Evolutionary conservation across 768 basidiomycete genomes (phyloP).

Genomic region (Leccinum boreale): DNA sequence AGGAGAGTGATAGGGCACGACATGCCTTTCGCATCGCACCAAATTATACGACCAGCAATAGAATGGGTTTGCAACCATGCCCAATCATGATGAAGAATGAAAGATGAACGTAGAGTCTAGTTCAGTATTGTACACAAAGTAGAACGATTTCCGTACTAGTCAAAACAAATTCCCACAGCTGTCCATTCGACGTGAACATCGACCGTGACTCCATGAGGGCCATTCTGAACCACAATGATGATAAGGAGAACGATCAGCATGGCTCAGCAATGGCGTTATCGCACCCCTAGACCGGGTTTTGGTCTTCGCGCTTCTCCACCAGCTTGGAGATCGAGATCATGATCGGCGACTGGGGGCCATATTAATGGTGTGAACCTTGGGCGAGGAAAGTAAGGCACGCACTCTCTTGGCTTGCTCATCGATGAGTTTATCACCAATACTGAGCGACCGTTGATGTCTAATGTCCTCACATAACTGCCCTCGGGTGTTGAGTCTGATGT

Average conservation of each 20-base stretch:
- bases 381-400: background rate
- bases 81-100: background rate
- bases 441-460: conserved; percentile 8
- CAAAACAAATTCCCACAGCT: background rate
- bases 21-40: background rate
- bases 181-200: background rate
- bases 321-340: conserved; percentile 12
- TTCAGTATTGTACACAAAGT: background rate
- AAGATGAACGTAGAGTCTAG: background rate
- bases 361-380: background rate
- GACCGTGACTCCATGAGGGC: background rate
- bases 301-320: conserved; percentile 4
- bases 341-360: conserved; percentile 13
- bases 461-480: conserved; percentile 10
- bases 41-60: background rate
- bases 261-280: background rate
- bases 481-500: conserved; percentile 11
- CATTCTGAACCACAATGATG: background rate
- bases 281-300: conserved; percentile 3
- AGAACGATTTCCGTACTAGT: background rate
- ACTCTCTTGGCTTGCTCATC: conserved; percentile 5
- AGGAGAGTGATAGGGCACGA: background rate
- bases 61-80: background rate
- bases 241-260: background rate
- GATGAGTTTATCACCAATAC: conserved; percentile 5